These are phyloP conservation scores for Neopestalotiopsis clavispora DNA, from an alignment of 2,329 filamentous ascomycete genomes.

Conservation along the genomic window DNA sequence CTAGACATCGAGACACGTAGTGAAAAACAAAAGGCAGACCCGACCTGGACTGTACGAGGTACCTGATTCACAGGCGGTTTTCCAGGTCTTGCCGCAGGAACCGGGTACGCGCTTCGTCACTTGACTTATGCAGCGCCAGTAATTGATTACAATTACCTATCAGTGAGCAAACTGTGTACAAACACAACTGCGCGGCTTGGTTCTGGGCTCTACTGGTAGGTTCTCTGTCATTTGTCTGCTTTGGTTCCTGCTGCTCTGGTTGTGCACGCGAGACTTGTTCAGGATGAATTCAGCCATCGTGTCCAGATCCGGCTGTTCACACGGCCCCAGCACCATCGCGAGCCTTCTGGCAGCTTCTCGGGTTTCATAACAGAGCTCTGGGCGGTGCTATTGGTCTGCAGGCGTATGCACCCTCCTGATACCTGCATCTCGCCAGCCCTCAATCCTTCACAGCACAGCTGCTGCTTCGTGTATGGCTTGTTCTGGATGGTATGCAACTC, in stretches of 20 bases:
- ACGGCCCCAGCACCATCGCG: constrained; percentile 20
- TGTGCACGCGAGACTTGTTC: neutral
- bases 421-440: constrained; percentile 36
- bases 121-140: neutral
- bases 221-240: too few relatives aligned
- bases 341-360: constrained; percentile 40
- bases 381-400: constrained; percentile 33
- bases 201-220: too few relatives aligned
- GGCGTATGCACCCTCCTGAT: constrained; percentile 44
- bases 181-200: neutral
- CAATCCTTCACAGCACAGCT: neutral
- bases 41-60: neutral
- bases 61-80: neutral
- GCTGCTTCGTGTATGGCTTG: neutral
- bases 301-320: constrained; percentile 13
- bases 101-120: constrained; percentile 8
- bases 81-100: neutral
- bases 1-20: constrained; percentile 19
- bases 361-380: constrained; percentile 38
- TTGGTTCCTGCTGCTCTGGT: too few relatives aligned
- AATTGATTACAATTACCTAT: neutral
- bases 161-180: too few relatives aligned
- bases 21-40: neutral
- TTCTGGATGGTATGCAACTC: neutral
- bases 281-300: constrained; percentile 21